phyloP scores from a whole-genome alignment of 495 filamentous ascomycete species.

The Beverwykella pulmonaria region DNA sequence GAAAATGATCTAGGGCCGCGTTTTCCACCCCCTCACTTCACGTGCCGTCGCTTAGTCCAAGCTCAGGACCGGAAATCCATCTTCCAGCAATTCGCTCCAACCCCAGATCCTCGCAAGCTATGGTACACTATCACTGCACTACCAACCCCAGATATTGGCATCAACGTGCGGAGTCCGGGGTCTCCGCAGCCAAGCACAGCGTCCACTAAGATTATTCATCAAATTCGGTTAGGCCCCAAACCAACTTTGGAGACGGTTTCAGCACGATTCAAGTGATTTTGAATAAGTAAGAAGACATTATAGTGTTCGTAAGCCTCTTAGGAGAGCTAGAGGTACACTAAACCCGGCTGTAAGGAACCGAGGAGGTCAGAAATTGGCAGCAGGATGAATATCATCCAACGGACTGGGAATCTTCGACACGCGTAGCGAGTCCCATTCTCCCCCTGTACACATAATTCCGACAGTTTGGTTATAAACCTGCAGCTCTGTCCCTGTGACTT shows the following conservation, averaged over 20 bases:
- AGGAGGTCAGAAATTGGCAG: neutral
- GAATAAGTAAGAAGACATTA: neutral
- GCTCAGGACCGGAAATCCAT: constrained; percentile 9
- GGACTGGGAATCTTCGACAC: neutral
- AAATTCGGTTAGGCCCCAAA: neutral
- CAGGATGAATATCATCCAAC: constrained; percentile 16
- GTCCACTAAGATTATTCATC: neutral
- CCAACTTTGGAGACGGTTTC: neutral
- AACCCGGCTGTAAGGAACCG: constrained; percentile 9
- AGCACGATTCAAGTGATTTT: neutral
- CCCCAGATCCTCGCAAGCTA: neutral
- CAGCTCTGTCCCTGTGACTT: constrained; percentile 20
- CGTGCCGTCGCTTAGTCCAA: neutral
- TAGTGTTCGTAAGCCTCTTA: constrained; percentile 3
- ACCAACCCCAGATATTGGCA: constrained; percentile 4
- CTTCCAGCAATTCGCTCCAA: constrained; percentile 5
- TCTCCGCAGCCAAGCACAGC: neutral
- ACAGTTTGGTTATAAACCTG: neutral
- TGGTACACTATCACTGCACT: neutral
- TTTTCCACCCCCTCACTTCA: neutral
- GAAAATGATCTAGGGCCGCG: no score
- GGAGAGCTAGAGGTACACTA: neutral
- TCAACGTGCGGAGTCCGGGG: constrained; percentile 9
- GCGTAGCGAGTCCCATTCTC: neutral
- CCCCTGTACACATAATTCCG: neutral